Base-by-base conservation (phyloP, 1,284 basidiomycete genomes). In the Papiliotrema fonsecae region DNA sequence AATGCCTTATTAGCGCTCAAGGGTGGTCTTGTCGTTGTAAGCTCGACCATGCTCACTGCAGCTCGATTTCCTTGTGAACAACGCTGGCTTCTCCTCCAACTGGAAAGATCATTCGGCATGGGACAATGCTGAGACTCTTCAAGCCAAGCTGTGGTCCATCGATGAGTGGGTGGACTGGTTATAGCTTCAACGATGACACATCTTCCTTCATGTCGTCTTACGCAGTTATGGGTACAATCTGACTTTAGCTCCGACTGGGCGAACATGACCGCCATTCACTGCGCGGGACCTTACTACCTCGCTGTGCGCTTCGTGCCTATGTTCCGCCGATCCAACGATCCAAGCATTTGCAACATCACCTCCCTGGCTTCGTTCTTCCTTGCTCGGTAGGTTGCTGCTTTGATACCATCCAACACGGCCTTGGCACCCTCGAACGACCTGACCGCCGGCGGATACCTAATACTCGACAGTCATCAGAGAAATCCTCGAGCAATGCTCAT, bases 1-100 rank as follows among this genome's bases (percentile, higher is more conserved):
- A n/a, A n/a, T n/a, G n/a, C n/a, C n/a, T n/a, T n/a, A n/a, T n/a
- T n/a, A n/a, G n/a, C n/a, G n/a, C n/a, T n/a, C n/a, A n/a, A n/a
- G n/a, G n/a, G n/a, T n/a, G n/a, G n/a, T n/a, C n/a, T n/a, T n/a
- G n/a, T n/a, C n/a, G n/a, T n/a, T n/a, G n/a, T n/a, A n/a, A n/a
- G n/a, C n/a, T n/a, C n/a, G n/a, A n/a, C n/a, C n/a, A n/a, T n/a
- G 10, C 27, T 21, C 16, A 30, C 32, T n/a, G 19, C 31, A 64
- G 61, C 57, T 65, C 45, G 62, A 65, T 35, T 55, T 55, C 36
- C 49, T 63, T 11, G 57, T 65, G 42, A 65, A 65, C 54, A 64
- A 64, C 41, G 63, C 63, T 46, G 63, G 63, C 10, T 56, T 52
- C 49, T 57, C 56, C 4, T 45, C 37, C 41, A 52, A 51, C 32